Percentiles rank a stretch among this genome's conserved stretches.
Evolutionary conservation across 2,329 filamentous ascomycete genomes (phyloP).

Genomic region (Arthrobotrys pseudoclavata): DNA sequence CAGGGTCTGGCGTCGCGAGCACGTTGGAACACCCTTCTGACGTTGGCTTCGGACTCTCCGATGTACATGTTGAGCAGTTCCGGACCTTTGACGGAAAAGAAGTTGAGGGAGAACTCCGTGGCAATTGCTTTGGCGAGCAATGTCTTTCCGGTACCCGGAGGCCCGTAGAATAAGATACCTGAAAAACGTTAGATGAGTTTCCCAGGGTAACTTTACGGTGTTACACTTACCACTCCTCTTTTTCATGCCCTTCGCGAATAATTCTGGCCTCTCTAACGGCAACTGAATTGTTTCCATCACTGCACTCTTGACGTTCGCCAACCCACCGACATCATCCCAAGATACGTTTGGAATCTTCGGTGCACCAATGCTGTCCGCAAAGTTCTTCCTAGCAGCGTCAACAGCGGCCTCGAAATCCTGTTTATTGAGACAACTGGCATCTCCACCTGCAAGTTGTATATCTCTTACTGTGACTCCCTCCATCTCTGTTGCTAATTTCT

Average conservation of each 20-base stretch:
- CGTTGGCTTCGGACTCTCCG: conserved; percentile 92
- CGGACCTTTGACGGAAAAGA: conserved; percentile 93
- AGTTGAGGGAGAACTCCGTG: conserved; percentile 92
- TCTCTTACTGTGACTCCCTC: conserved; percentile 77
- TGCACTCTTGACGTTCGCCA: conserved; percentile 95
- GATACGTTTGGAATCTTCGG: conserved; percentile 97
- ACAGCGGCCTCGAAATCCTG: conserved; percentile 92
- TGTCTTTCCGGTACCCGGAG: conserved; percentile 91
- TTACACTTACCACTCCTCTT: conserved; percentile 80
- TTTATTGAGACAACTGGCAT: conserved; percentile 82
- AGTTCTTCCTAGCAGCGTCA: conserved; percentile 95
- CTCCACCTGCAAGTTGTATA: conserved; percentile 87
- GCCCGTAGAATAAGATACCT: conserved; percentile 86
- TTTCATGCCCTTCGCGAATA: conserved; percentile 98
- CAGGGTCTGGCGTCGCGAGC: conserved; percentile 88
- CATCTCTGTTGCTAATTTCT: conserved; percentile 74
- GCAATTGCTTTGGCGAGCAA: conserved; percentile 93
- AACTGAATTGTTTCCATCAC: conserved; percentile 96
- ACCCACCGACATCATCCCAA: conserved; percentile 95
- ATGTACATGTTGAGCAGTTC: conserved; percentile 97
- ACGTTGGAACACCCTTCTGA: conserved; percentile 87
- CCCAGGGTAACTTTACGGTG: not conserved
- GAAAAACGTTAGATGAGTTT: not conserved
- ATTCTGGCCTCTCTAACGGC: conserved; percentile 88
- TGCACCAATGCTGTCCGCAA: conserved; percentile 95